Evolutionary conservation across 2,329 filamentous ascomycete species (phyloP).

Genomic region (Sarocladium strictum): DNA sequence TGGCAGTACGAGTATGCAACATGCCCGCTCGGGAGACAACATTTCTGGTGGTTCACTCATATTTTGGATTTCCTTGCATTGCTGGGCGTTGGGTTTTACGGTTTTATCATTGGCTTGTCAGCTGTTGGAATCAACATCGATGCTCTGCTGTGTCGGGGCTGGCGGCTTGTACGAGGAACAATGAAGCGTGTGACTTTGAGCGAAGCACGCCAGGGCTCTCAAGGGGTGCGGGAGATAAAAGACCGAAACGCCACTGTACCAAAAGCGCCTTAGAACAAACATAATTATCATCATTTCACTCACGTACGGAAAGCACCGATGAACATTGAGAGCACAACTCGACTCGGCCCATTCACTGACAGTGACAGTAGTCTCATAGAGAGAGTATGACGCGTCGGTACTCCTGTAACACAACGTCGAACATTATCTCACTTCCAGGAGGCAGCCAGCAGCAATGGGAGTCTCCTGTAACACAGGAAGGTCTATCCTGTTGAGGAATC

Average conservation of each 20-base stretch:
- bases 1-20: slow-evolving; percentile 79
- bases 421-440: not conserved
- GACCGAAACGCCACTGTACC: not conserved
- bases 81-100: slow-evolving; percentile 22
- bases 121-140: slow-evolving; percentile 30
- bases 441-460: not conserved
- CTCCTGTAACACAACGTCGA: not conserved
- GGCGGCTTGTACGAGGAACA: not conserved
- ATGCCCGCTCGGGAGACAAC: slow-evolving; percentile 78
- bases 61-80: slow-evolving; percentile 55
- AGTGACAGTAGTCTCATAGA: too few species aligned
- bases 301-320: too few species aligned
- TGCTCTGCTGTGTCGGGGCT: slow-evolving; percentile 7
- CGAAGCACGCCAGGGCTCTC: not conserved
- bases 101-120: slow-evolving; percentile 19
- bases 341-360: too few species aligned
- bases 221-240: not conserved
- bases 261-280: not conserved
- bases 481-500: not conserved
- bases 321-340: too few species aligned
- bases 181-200: slow-evolving; percentile 3
- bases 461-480: not conserved
- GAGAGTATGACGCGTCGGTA: not conserved
- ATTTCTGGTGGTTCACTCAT: slow-evolving; percentile 92
- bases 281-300: not conserved